Evolutionary conservation across 805 yeast genomes (phyloP).

Genomic region (Deakozyma indianensis): DNA sequence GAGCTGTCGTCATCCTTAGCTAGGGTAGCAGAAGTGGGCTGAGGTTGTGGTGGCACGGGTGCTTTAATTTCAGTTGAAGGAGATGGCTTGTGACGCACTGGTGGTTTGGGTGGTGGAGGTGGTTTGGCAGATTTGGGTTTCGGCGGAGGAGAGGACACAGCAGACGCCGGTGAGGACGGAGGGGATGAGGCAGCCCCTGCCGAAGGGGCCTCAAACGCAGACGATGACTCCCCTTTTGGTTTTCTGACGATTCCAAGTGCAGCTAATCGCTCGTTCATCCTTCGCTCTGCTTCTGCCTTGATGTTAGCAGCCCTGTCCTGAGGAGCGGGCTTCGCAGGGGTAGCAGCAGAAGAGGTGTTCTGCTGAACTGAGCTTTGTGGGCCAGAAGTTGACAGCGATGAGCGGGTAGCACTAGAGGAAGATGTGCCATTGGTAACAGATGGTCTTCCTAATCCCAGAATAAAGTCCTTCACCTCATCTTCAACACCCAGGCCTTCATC

Average conservation of each 20-base stretch:
- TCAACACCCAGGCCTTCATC: slow-evolving; percentile 70
- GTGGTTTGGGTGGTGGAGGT: slow-evolving; percentile 10
- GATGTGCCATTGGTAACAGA: neutral
- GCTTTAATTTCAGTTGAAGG: slow-evolving; percentile 3
- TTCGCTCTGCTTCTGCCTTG: slow-evolving; percentile 66
- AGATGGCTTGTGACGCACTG: slow-evolving; percentile 4
- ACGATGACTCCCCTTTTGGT: slow-evolving; percentile 9
- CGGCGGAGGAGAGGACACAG: no score
- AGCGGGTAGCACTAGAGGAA: neutral
- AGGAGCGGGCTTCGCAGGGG: slow-evolving; percentile 20
- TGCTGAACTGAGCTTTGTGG: neutral
- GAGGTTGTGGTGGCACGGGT: slow-evolving; percentile 6
- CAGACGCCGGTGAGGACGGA: neutral
- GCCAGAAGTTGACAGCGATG: neutral
- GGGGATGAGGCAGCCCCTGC: slow-evolving; percentile 5
- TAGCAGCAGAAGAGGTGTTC: slow-evolving; percentile 4
- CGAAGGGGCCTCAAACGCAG: slow-evolving; percentile 12
- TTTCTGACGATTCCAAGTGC: slow-evolving; percentile 49
- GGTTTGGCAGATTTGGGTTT: slow-evolving; percentile 5
- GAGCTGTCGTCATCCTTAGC: slow-evolving; percentile 7
- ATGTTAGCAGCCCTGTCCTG: slow-evolving; percentile 67
- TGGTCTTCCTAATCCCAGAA: slow-evolving; percentile 33
- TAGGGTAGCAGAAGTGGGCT: slow-evolving; percentile 4
- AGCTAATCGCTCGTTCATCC: slow-evolving; percentile 78
- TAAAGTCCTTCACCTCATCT: slow-evolving; percentile 49